These are phyloP conservation scores for Pichia phayaonensis DNA, from an alignment of 805 yeast genomes.

Conservation along the genomic window DNA sequence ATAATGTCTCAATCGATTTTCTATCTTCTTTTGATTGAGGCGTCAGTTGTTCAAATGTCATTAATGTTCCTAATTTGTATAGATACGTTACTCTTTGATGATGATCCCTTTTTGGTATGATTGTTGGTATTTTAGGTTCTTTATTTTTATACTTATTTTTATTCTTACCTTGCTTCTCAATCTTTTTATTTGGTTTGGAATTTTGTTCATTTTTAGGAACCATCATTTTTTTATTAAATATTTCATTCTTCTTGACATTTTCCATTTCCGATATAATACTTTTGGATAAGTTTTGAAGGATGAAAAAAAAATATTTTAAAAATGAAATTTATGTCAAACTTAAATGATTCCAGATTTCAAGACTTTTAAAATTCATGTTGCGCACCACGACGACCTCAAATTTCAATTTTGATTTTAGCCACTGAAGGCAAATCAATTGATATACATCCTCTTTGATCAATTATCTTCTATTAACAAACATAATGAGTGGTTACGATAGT, in stretches of 20 bases:
- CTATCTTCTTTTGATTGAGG: not conserved
- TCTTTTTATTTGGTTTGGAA: not conserved
- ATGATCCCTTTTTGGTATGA: constrained; percentile 48
- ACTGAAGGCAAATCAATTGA: not conserved
- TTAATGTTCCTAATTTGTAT: constrained; percentile 43
- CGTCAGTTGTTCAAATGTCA: constrained; percentile 21
- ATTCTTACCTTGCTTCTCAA: not conserved
- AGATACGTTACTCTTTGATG: constrained; percentile 52
- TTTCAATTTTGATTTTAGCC: not conserved
- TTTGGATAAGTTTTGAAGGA: not conserved
- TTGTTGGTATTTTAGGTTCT: constrained; percentile 28
- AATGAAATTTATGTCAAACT: not conserved
- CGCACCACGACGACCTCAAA: not conserved
- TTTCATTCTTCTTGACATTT: not conserved
- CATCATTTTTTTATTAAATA: not conserved
- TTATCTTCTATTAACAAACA: not conserved
- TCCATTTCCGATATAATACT: not conserved
- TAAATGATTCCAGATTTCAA: not conserved
- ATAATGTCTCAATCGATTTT: constrained; percentile 32
- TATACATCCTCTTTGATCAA: not conserved
- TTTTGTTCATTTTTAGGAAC: not conserved
- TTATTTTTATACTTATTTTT: not conserved
- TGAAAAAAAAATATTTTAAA: too few relatives aligned
- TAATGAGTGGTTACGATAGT: constrained; percentile 98
- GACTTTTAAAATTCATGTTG: not conserved